Evolutionary conservation across 805 yeast species (phyloP), one percentile per base, ranked within the genome.

Genomic region (Candida oleophila): DNA sequence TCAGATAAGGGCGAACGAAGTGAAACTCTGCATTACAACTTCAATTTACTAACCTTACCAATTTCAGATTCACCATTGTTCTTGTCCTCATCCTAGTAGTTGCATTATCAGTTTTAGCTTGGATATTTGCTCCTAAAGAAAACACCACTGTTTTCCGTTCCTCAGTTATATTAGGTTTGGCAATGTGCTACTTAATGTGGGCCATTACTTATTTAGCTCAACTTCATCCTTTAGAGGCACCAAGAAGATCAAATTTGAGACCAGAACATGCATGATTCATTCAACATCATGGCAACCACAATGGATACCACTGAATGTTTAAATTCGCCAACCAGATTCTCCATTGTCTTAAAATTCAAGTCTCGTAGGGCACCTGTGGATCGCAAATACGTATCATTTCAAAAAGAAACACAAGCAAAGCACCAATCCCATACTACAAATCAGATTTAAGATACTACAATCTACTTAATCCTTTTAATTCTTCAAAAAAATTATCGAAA

Each of bases 131-230:
- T 7, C 97, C 97, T 40, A 85, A 85, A 66, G 79, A 84, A 56
- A 87, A 89, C 64, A 59, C 62, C 49, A 71, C 75, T 5, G 76
- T 69, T 28, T 71, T 69, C 68, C 64, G 76, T 50, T 71, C 76
- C 2, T 69, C 83, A 66, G 61, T 73, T 36, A 81, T 83, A 42
- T 72, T 87, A 52, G 77, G 88, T 7, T 64, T 87, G 55, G 77
- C 89, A 19, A 83, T 87, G 91, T 83, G 87, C 71, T 87, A 77
- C 64, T 72, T 87, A 60, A 84, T 87, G 91, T 87, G 95, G 95
- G 97, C 97, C 28, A 83, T 90, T 59, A 90, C 97, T 5, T 90
- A 89, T 62, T 73, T 90, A 54, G 77, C 82, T 48, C 97, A 91
- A 64, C 73, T 91, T 49, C 97, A 91, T 67, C 97, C 97, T 4